These are phyloP conservation scores for Blastobotrys petasosporus DNA, from an alignment of 1,139 yeast species.

Conservation along the genomic window DNA sequence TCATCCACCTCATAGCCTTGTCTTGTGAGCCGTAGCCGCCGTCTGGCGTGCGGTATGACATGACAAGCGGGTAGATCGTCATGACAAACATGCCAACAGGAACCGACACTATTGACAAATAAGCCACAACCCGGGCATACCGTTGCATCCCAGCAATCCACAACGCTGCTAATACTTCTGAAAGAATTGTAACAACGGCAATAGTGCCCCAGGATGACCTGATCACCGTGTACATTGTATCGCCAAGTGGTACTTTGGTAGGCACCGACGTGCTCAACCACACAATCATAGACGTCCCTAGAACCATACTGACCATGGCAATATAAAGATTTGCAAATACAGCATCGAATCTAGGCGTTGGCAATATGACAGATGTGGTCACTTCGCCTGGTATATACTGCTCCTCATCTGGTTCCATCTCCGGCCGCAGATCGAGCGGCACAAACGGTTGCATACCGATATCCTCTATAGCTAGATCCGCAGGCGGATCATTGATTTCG, in stretches of 20 bases:
- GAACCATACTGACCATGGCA: constrained; percentile 27
- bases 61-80: constrained; percentile 29
- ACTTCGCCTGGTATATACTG: constrained; percentile 18
- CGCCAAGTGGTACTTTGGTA: constrained; percentile 29
- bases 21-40: constrained; percentile 36
- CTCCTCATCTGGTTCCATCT: constrained; percentile 12
- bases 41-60: constrained; percentile 34
- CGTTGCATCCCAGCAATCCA: constrained; percentile 34
- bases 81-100: constrained; percentile 31
- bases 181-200: constrained; percentile 27
- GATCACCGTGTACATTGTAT: constrained; percentile 31
- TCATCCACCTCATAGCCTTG: constrained; percentile 35
- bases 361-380: constrained; percentile 9
- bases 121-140: constrained; percentile 33
- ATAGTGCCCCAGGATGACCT: constrained; percentile 29
- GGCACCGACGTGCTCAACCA: constrained; percentile 32
- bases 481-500: constrained; percentile 25
- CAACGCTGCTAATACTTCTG: constrained; percentile 28
- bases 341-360: constrained; percentile 24
- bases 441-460: constrained; percentile 22
- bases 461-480: constrained; percentile 22
- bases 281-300: constrained; percentile 34
- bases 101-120: constrained; percentile 32
- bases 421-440: constrained; percentile 20
- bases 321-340: constrained; percentile 32